A percentile compares a stretch with the other conserved stretches of the same genome.
phyloP scores from a whole-genome alignment of 75 land plant species.

The Picea sitchensis region DNA sequence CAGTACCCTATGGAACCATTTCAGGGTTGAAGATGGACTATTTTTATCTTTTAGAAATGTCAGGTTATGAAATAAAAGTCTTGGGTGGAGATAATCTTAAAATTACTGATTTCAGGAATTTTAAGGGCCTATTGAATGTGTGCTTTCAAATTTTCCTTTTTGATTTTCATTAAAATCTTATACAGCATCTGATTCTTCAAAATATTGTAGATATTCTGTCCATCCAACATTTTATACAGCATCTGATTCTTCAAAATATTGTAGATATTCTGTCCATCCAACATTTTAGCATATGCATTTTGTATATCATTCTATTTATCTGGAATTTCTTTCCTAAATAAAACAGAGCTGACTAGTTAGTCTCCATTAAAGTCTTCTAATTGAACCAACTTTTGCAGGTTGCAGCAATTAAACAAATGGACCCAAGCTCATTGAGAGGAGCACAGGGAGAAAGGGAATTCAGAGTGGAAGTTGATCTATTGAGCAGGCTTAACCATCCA shows the following conservation, averaged over 20 bases:
- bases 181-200: not conserved
- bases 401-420: constrained; percentile 94
- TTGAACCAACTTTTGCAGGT: constrained; percentile 28
- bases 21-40: not conserved
- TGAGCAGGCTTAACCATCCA: constrained; percentile 78
- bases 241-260: not conserved
- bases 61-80: not conserved
- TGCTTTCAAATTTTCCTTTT: not conserved
- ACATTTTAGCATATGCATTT: not conserved
- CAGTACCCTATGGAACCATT: not conserved
- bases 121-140: not conserved
- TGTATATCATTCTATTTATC: not conserved
- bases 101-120: not conserved
- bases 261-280: not conserved
- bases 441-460: constrained; percentile 95
- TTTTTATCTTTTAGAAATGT: not conserved
- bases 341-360: not conserved
- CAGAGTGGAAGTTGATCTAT: constrained; percentile 86
- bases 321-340: too few relatives aligned
- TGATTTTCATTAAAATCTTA: not conserved
- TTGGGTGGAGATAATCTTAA: not conserved
- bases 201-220: too few relatives aligned
- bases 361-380: not conserved
- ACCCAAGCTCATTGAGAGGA: constrained; percentile 48
- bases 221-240: not conserved